Conservation (phyloP, 768 basidiomycete species). For the Bullera alba region DNA sequence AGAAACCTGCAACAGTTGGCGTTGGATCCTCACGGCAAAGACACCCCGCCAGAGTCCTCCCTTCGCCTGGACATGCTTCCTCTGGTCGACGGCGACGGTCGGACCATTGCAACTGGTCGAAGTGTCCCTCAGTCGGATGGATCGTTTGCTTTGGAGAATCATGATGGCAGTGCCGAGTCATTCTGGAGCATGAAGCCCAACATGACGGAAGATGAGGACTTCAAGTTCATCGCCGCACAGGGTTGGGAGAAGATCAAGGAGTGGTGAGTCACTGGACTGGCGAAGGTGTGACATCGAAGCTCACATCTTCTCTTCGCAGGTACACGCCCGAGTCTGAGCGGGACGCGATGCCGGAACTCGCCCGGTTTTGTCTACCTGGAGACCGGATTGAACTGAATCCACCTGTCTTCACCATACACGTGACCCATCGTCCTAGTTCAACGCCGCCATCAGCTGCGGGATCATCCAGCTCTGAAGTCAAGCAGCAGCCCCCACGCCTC, state of each 20-base stretch:
- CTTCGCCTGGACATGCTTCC: conserved; percentile 4
- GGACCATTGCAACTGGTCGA: conserved; percentile 10
- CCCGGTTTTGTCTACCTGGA: conserved; percentile 17
- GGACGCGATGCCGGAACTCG: conserved; percentile 13
- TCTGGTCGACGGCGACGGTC: conserved; percentile 1
- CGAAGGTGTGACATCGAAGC: too few relatives aligned
- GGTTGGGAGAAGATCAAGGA: conserved; percentile 62
- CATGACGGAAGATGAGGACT: conserved; percentile 60
- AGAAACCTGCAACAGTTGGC: conserved; percentile 20
- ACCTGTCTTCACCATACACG: conserved; percentile 23
- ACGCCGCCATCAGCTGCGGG: background rate
- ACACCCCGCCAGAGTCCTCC: background rate
- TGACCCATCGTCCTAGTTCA: too few relatives aligned
- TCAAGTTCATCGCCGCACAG: conserved; percentile 65
- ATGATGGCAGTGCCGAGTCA: conserved; percentile 47
- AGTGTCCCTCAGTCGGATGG: conserved; percentile 41
- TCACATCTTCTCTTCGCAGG: too few relatives aligned
- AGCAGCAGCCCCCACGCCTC: conserved; percentile 10
- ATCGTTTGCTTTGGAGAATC: background rate
- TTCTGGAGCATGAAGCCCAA: conserved; percentile 46
- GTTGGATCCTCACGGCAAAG: background rate
- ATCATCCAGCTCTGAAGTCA: too few relatives aligned
- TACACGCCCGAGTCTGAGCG: too few relatives aligned
- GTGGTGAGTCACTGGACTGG: conserved; percentile 55
- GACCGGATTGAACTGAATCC: conserved; percentile 26